Conservation (phyloP, 1,139 yeast species). For the Geotrichum aggregatum region DNA sequence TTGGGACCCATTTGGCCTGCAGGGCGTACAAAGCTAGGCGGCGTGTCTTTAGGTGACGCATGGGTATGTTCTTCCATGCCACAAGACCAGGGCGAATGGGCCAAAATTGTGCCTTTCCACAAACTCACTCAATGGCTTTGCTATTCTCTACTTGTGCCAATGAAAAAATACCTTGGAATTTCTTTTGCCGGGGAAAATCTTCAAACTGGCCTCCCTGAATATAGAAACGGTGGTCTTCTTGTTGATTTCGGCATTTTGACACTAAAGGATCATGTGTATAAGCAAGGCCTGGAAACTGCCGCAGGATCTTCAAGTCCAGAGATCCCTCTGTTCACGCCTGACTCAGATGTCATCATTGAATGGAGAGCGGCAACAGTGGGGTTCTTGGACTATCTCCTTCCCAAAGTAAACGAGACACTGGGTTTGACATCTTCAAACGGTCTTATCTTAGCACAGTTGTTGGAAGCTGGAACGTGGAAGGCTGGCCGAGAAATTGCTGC, state of each 20-base stretch:
- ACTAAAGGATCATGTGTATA: constrained; percentile 42
- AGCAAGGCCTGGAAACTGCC: constrained; percentile 16
- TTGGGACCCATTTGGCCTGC: constrained; percentile 57
- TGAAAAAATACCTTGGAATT: constrained; percentile 43
- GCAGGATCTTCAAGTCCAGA: constrained; percentile 30
- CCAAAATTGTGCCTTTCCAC: constrained; percentile 53
- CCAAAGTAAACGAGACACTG: constrained; percentile 45
- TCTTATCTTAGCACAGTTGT: constrained; percentile 49
- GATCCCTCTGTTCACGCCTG: constrained; percentile 51
- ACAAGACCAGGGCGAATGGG: constrained; percentile 30
- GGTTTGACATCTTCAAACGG: constrained; percentile 33
- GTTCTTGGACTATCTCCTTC: constrained; percentile 48
- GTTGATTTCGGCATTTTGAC: constrained; percentile 50
- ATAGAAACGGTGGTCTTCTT: constrained; percentile 58
- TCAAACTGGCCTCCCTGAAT: constrained; percentile 61
- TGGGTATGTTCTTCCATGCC: constrained; percentile 46
- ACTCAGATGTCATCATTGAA: constrained; percentile 57
- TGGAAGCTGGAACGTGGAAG: constrained; percentile 64
- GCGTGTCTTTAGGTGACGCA: constrained; percentile 54
- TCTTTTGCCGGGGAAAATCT: constrained; percentile 43
- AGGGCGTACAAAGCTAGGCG: constrained; percentile 49
- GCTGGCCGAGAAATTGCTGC: constrained; percentile 57
- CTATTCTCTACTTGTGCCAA: constrained; percentile 53
- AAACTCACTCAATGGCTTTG: constrained; percentile 62
- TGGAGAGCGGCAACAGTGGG: constrained; percentile 60